phyloP scores from a whole-genome alignment of 2,329 filamentous ascomycete genomes.

The Colletotrichum sp. region DNA sequence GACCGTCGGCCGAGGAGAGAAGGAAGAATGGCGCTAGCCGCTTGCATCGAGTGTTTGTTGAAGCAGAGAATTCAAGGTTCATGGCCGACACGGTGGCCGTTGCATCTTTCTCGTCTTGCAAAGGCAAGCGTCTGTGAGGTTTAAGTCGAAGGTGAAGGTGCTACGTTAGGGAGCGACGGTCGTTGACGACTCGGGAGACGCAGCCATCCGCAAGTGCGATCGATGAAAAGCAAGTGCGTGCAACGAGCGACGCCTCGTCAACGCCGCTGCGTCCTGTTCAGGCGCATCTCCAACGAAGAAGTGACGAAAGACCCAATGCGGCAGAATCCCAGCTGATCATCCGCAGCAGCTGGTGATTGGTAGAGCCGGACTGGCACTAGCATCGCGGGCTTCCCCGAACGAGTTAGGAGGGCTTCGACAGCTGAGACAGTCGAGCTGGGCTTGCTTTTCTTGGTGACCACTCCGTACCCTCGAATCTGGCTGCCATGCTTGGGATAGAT shows the following conservation, averaged over 20 bases:
- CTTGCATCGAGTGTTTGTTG: background rate
- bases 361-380: background rate
- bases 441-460: background rate
- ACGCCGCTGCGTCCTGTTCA: background rate
- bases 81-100: background rate
- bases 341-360: background rate
- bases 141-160: background rate
- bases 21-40: background rate
- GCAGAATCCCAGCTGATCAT: slow-evolving; percentile 6
- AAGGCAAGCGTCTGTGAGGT: background rate
- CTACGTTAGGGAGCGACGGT: background rate
- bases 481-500: background rate
- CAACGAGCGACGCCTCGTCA: background rate
- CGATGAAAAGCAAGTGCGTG: background rate
- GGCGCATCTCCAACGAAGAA: background rate
- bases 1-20: background rate
- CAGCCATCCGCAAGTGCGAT: background rate
- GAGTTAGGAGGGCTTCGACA: background rate
- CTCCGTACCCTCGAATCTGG: background rate
- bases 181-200: background rate
- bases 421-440: slow-evolving; percentile 10
- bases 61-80: background rate
- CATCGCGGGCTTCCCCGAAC: slow-evolving; percentile 8
- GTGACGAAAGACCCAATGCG: background rate
- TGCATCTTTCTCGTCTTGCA: background rate